Conservation (phyloP, 2,329 filamentous ascomycete species). For the Tolypocladium capitatum region DNA sequence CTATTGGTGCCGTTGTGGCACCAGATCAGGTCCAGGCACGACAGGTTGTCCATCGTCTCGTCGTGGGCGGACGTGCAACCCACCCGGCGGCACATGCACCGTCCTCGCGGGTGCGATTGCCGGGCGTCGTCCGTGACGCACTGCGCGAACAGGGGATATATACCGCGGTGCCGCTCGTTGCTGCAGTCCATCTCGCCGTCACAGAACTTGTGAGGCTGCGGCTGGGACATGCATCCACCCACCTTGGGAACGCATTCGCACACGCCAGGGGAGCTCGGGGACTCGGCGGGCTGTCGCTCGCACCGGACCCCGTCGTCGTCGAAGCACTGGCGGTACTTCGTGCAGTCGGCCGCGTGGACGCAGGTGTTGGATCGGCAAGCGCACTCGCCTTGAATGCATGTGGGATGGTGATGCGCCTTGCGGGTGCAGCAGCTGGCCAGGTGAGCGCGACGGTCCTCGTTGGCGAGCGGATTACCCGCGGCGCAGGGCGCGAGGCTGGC, state of each 20-base stretch:
- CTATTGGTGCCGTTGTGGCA: background rate
- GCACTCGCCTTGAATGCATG: conserved; percentile 4
- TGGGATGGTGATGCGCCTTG: conserved; percentile 1
- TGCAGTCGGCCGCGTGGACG: conserved; percentile 1
- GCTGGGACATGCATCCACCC: conserved; percentile 1
- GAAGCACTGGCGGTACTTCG: conserved; percentile 1
- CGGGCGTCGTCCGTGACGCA: conserved; percentile 2
- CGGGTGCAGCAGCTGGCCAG: conserved; percentile 1
- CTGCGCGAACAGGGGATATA: conserved; percentile 6
- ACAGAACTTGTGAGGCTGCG: conserved; percentile 3
- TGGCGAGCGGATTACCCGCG: background rate
- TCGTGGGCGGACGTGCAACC: background rate
- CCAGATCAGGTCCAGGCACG: conserved; percentile 3
- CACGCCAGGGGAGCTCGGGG: background rate
- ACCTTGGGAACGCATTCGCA: conserved; percentile 2
- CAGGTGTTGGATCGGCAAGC: conserved; percentile 3
- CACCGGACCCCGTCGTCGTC: conserved; percentile 4
- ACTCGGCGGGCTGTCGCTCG: background rate
- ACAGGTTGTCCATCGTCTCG: background rate
- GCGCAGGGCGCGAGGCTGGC: background rate
- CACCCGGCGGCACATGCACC: conserved; percentile 5
- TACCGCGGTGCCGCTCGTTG: conserved; percentile 2
- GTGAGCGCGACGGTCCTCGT: conserved; percentile 6
- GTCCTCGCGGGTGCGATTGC: conserved; percentile 1
- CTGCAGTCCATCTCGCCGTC: background rate